Evolutionary conservation across 192 early-diverging fungal species (phyloP).

Genomic region (Chytriomyces hyalinus): DNA sequence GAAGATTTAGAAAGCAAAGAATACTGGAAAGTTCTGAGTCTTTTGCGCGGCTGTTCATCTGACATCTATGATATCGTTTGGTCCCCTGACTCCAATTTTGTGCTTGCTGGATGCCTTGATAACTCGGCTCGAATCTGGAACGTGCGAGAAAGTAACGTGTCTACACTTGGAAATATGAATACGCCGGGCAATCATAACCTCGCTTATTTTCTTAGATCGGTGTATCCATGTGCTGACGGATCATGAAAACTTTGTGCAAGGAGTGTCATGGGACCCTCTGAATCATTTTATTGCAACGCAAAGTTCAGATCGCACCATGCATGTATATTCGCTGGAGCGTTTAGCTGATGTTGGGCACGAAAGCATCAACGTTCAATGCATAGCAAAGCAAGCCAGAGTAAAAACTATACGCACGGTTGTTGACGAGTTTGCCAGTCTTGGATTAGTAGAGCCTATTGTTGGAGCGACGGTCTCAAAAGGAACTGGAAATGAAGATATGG

Average conservation of each 20-base stretch:
- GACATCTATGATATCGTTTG: conserved; percentile 94
- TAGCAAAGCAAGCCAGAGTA: too few species aligned
- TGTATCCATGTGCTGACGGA: conserved; percentile 74
- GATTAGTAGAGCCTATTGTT: too few species aligned
- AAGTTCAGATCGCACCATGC: conserved; percentile 82
- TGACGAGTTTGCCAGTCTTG: too few species aligned
- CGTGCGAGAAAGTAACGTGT: conserved; percentile 66
- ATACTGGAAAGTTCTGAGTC: conserved; percentile 68
- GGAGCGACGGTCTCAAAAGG: too few species aligned
- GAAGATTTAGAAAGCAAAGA: conserved; percentile 68
- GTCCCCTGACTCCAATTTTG: conserved; percentile 83
- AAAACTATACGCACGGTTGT: too few species aligned
- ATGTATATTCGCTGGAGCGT: not conserved
- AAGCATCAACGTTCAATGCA: too few species aligned
- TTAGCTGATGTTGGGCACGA: too few species aligned
- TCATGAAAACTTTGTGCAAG: conserved; percentile 95
- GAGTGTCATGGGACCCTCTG: conserved; percentile 94
- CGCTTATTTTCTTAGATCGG: conserved; percentile 47
- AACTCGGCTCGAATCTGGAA: conserved; percentile 88
- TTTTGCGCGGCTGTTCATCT: conserved; percentile 67
- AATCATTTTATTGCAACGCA: conserved; percentile 87
- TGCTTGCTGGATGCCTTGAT: conserved; percentile 87
- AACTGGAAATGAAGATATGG: not conserved
- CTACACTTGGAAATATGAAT: not conserved
- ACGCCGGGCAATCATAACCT: conserved; percentile 1